Base-by-base conservation (phyloP, 2,329 filamentous ascomycete genomes). In the Shiraia sp. region DNA sequence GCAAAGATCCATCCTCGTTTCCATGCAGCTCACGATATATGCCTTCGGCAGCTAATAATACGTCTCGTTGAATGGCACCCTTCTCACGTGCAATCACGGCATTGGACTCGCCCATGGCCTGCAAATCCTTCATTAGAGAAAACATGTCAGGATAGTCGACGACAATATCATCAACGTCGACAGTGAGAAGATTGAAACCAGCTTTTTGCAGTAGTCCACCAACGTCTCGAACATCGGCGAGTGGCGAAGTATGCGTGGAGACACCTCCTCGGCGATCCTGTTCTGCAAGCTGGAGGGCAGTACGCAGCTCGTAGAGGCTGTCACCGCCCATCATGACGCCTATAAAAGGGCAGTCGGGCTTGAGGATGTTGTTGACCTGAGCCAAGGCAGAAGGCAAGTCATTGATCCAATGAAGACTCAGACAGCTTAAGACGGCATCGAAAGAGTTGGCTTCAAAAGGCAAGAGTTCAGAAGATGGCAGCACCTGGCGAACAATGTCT, bases 261-360 rank as follows among this genome's bases (percentile, higher is more conserved):
- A 99, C 87, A 19, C 93, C 93, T n/a, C 93, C 93, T 14, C 88
- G 79, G 12, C 92, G 80, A 62, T 99, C 93, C 59, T 89, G 82
- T 68, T 96, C 91, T 3, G 93, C 92, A 2, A 99, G 79, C 71
- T 99, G 93, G 10, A 99, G 77, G 24, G 90, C 93, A 0, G 92
- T 95, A 24, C 93, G 88, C 39, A 99, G 79, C 75, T 99, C 93
- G 65, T 86, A 99, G 1, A 99, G 78, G 6, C 88, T 92, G 69
- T 99, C 93, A 0, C 93, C 93, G 41, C 93, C 93, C 47, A 96
- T 85, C 91, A 99, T 99, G 53, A 92, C 92, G 10, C 88, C 92
- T 32, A 99, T 85, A 64, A 99, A 96, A 1, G 95, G 90, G 42
- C 81, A 80, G 68, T 99, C 93, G 0, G 92, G 90, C 70, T 95